Base-by-base conservation (phyloP, 306 rosid species). In the Benincasa hispida region DNA sequence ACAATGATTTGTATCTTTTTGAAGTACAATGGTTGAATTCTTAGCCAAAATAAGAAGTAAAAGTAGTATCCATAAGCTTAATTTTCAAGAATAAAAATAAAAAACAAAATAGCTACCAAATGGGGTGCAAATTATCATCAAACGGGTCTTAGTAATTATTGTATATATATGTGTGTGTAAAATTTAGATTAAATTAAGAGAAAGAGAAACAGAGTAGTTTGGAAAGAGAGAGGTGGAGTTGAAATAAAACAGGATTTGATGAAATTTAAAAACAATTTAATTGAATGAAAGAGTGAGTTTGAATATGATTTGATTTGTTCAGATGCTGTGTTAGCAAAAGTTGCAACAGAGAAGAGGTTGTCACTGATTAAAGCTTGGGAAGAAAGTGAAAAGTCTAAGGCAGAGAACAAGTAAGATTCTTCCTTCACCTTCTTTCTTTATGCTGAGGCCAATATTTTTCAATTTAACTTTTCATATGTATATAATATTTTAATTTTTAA, bases 301-400 rank as follows among this genome's bases (percentile, higher is more conserved):
- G 51, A 11, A 41, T 47, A 41, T 10, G 18, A 25, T 19, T 24
- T 82, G 47, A 41, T 1, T 7, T 8, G 1, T 11, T 7, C 78
- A 93, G 98, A 91, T 80, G 67, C 84, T 80, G 91, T 84, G 70
- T 88, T 88, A 27, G 89, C 89, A 35, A 80, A 74, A 68, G 89
- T 88, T 77, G 84, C 86, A 51, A 84, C 87, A 73, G 88, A 88
- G 85, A 88, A 88, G 83, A 82, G 78, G 79, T 2, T 88, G 65
- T 83, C 89, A 30, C 88, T 88, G 22, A 35, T 88, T 59, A 85
- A 50, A 77, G 91, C 91, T 63, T 88, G 91, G 91, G 91, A 88
- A 82, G 91, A 88, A 80, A 88, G 91, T 74, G 91, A 88, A 37
- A 85, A 85, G 73, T 85, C 88, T 3, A 86, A 84, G 78, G 86